Evolutionary conservation across 345 rosid genomes (phyloP), one percentile per base, ranked within the genome.

Genomic region (Lumnitzera littorea): DNA sequence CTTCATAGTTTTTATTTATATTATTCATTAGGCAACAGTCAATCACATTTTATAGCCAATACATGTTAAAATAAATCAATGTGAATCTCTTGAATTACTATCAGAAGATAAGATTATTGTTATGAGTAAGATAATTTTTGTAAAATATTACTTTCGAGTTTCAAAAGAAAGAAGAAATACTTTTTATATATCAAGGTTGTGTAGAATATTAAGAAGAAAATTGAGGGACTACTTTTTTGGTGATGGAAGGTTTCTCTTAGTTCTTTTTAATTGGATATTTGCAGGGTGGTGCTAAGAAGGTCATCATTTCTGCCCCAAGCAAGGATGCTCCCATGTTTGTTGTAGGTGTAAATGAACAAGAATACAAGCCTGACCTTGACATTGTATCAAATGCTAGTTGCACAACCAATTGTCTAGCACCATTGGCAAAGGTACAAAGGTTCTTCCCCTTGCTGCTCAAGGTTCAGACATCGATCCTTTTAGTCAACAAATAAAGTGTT

Each of bases 221-320:
- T 5, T 27, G 31, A 3, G 5, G 31, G 31, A 27, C 31, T 27
- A 27, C 5, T 27, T 27, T 36, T 36, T 36, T 6, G 5, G 5
- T 36, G 9, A 36, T 36, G 9, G 9, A 36, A 36, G 43, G 43
- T 36, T 29, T 24, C 36, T 55, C 43, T 27, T 55, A 2, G 15
- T 55, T 55, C 17, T 36, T 15, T 29, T 2, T 43, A 24, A 12
- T 55, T 16, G 16, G 0, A 5, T 4, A 27, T 53, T 13, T 12
- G n/a, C 16, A 74, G 78, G 78, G 78, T 60, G 78, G 78, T 53
- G 78, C 78, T 48, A 74, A 74, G 74, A 74, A 74, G 69, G 78
- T 74, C 11, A 36, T 74, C 9, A 74, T 74, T 25, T 74, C 78
- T 58, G 78, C 78, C 10, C 74, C 78, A 17, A 74, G 78, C 66